Evolutionary conservation across 2,329 filamentous ascomycete genomes (phyloP), one percentile per base, ranked within the genome.

Genomic region (Trichoderma aggressivum): DNA sequence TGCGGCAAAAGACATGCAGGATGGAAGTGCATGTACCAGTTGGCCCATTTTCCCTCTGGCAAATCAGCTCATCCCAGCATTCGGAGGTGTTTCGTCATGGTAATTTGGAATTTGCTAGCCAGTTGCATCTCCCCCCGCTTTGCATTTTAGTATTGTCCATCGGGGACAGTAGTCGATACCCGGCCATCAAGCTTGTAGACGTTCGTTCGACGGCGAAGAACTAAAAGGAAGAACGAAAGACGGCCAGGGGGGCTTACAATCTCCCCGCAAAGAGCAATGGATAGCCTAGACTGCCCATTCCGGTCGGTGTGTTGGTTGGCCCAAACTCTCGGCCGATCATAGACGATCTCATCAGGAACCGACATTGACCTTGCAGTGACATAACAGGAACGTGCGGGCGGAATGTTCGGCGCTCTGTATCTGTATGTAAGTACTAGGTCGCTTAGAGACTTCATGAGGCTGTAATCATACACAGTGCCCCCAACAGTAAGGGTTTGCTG

Each of bases 391-490:
- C 47, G 21, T 21, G 47, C 21, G 21, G 21, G 50, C 63, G 47
- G 63, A 24, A 39, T 21, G 32, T 26, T 39, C 50, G 63, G 63
- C 32, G 63, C 50, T 66, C 63, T 58, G 50, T 36, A 24, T 34
- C 56, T 34, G 16, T 21, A 34, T 32, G 56, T 68, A n/a, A 3
- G 55, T 34, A 60, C 65, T 39, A 43, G 55, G 39, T 56, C 56
- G 26, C 16, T 43, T 26, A 7, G 39, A 69, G 39, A 56, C 55
- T 28, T 61, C 28, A 28, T 61, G 66, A 69, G 50, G 68, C 50
- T 59, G 30, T 58, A 16, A 50, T 61, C 66, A 69, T 36, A 53
- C 60, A 69, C 47, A 64, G 68, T 65, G 60, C 28, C 28, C n/a
- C 60, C 50, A 43, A 58, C 53, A 59, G 53, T 69, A 28, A 61